These are phyloP conservation scores for Sinapis alba DNA, from an alignment of 441 rosid genomes.

Conservation along the genomic window DNA sequence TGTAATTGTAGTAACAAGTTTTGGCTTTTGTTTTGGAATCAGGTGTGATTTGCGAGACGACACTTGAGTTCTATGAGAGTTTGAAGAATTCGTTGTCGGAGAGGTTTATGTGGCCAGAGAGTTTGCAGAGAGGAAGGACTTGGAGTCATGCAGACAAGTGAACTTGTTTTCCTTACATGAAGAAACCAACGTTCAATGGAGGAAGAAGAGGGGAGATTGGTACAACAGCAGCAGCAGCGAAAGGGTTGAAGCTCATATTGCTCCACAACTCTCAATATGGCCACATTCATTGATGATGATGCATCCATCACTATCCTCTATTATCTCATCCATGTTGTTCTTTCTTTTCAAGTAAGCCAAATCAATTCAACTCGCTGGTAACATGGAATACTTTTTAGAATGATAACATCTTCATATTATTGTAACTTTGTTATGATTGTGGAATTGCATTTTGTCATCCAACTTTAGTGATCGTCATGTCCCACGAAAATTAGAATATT, in stretches of 20 bases:
- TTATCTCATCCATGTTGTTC: neutral
- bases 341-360: slow-evolving; percentile 10
- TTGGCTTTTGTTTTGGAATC: slow-evolving; percentile 11
- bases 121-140: slow-evolving; percentile 79
- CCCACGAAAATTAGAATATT: slow-evolving; percentile 12
- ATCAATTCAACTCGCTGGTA: neutral
- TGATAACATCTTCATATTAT: neutral
- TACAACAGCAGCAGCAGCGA: slow-evolving; percentile 37
- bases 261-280: slow-evolving; percentile 69
- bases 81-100: slow-evolving; percentile 84
- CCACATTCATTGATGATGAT: slow-evolving; percentile 8
- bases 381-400: neutral
- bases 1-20: neutral
- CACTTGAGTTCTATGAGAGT: slow-evolving; percentile 65
- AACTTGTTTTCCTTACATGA: slow-evolving; percentile 52
- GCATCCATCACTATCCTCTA: no score
- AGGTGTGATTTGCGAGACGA: slow-evolving; percentile 82
- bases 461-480: neutral
- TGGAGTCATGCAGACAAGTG: slow-evolving; percentile 76
- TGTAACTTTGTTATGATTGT: neutral
- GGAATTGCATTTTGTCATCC: slow-evolving; percentile 12
- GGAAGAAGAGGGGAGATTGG: neutral
- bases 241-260: slow-evolving; percentile 85
- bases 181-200: slow-evolving; percentile 38
- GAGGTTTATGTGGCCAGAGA: slow-evolving; percentile 85